Conservation (phyloP, 2,329 filamentous ascomycete genomes). For the Xylariomycetidae sp. region DNA sequence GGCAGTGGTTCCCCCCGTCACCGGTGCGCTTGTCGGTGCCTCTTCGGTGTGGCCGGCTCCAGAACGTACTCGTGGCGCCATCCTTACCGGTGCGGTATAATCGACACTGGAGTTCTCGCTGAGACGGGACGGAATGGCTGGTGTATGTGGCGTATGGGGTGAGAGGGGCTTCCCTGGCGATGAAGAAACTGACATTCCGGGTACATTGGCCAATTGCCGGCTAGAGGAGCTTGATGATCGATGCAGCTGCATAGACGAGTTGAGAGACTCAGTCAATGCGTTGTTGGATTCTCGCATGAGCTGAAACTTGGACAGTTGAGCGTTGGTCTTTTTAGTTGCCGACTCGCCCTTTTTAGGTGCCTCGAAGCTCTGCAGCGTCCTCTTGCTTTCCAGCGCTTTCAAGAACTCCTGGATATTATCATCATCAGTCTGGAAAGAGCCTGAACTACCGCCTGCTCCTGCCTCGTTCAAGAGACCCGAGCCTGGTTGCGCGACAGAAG, state of each 20-base stretch:
- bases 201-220: slow-evolving; percentile 54
- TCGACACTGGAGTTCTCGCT: slow-evolving; percentile 85
- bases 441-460: slow-evolving; percentile 60
- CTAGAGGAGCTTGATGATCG: slow-evolving; percentile 73
- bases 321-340: slow-evolving; percentile 69
- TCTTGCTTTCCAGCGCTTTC: slow-evolving; percentile 81
- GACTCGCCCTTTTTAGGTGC: slow-evolving; percentile 62
- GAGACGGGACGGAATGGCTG: slow-evolving; percentile 87
- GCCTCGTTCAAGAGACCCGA: slow-evolving; percentile 74
- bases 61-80: slow-evolving; percentile 19
- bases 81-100: slow-evolving; percentile 38
- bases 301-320: slow-evolving; percentile 80
- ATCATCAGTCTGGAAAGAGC: slow-evolving; percentile 71
- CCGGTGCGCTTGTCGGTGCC: slow-evolving; percentile 31
- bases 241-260: slow-evolving; percentile 80
- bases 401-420: slow-evolving; percentile 93
- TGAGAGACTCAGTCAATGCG: slow-evolving; percentile 86
- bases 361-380: slow-evolving; percentile 79
- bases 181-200: slow-evolving; percentile 75
- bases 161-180: slow-evolving; percentile 89
- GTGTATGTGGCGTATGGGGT: slow-evolving; percentile 86
- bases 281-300: slow-evolving; percentile 86
- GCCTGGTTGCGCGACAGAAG: slow-evolving; percentile 66
- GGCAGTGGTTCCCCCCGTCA: slow-evolving; percentile 54
- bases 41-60: slow-evolving; percentile 24